Conservation (phyloP, 2,329 filamentous ascomycete species). For the Saccharata proteae region DNA sequence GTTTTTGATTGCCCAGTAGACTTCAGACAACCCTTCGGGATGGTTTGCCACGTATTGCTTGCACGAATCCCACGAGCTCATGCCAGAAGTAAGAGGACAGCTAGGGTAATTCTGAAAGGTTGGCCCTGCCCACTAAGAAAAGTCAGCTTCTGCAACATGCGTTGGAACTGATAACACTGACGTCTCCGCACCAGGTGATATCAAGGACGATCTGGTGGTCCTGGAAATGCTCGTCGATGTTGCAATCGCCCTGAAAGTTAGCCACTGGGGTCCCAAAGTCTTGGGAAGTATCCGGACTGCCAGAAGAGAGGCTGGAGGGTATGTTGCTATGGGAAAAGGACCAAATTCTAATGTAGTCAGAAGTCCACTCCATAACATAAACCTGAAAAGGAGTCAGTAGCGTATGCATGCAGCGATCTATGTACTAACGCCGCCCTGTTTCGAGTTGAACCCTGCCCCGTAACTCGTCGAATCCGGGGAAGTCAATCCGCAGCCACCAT, state of each 20-base stretch:
- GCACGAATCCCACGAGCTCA: conserved; percentile 15
- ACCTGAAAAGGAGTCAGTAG: conserved; percentile 16
- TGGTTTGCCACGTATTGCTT: conserved; percentile 13
- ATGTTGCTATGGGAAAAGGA: conserved; percentile 15
- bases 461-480: conserved; percentile 8
- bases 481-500: conserved; percentile 12
- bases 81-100: conserved; percentile 31
- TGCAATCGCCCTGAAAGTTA: conserved; percentile 43
- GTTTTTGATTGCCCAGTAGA: conserved; percentile 31
- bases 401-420: background rate
- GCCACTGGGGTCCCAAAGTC: conserved; percentile 51
- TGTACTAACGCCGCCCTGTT: conserved; percentile 17
- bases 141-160: too few relatives aligned
- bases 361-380: conserved; percentile 17
- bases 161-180: too few relatives aligned
- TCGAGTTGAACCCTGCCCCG: conserved; percentile 12
- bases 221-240: conserved; percentile 23
- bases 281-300: conserved; percentile 44
- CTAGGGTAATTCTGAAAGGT: conserved; percentile 45
- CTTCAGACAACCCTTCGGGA: conserved; percentile 13
- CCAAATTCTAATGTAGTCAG: conserved; percentile 14
- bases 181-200: conserved; percentile 28
- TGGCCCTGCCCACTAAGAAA: conserved; percentile 54
- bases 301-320: conserved; percentile 31
- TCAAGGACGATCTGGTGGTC: conserved; percentile 29